These are phyloP conservation scores for Tephrocybe sp. DNA, from an alignment of 768 basidiomycete species.

Conservation along the genomic window DNA sequence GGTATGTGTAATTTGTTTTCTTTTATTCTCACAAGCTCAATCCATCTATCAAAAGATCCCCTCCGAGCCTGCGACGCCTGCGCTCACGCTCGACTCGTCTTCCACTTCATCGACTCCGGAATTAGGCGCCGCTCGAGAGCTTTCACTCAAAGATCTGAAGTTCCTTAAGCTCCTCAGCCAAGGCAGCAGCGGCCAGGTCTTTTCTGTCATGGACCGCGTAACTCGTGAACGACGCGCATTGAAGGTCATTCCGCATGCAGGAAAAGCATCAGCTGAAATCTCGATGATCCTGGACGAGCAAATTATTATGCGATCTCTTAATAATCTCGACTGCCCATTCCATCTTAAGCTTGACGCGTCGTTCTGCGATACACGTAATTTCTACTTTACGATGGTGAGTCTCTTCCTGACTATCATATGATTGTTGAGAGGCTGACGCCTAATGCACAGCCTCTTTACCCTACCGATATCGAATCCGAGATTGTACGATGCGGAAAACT, in stretches of 20 bases:
- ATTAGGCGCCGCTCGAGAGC: neutral
- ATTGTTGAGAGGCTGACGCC: neutral
- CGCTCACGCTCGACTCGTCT: neutral
- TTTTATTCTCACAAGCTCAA: neutral
- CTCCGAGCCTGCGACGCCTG: neutral
- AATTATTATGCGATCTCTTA: slow-evolving; percentile 17
- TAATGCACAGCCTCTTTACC: slow-evolving; percentile 22
- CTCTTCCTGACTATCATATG: neutral
- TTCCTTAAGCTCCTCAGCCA: slow-evolving; percentile 25
- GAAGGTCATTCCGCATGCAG: slow-evolving; percentile 27
- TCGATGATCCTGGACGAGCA: slow-evolving; percentile 21
- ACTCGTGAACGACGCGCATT: slow-evolving; percentile 23
- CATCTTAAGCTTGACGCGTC: slow-evolving; percentile 21
- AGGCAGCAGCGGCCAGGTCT: slow-evolving; percentile 27
- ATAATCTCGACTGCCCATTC: slow-evolving; percentile 18
- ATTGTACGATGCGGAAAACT: slow-evolving; percentile 25
- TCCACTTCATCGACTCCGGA: neutral
- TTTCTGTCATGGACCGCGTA: slow-evolving; percentile 22
- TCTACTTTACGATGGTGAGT: slow-evolving; percentile 26
- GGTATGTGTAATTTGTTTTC: neutral
- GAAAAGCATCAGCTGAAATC: slow-evolving; percentile 13
- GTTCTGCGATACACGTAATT: slow-evolving; percentile 22
- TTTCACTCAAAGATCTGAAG: slow-evolving; percentile 1
- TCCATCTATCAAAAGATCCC: neutral
- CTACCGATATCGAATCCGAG: slow-evolving; percentile 29